Percentiles rank a stretch among this genome's conserved stretches.
These are phyloP conservation scores for Paramecium primaurelia DNA, from an alignment of 73 alveolate species.

Conservation along the genomic window DNA sequence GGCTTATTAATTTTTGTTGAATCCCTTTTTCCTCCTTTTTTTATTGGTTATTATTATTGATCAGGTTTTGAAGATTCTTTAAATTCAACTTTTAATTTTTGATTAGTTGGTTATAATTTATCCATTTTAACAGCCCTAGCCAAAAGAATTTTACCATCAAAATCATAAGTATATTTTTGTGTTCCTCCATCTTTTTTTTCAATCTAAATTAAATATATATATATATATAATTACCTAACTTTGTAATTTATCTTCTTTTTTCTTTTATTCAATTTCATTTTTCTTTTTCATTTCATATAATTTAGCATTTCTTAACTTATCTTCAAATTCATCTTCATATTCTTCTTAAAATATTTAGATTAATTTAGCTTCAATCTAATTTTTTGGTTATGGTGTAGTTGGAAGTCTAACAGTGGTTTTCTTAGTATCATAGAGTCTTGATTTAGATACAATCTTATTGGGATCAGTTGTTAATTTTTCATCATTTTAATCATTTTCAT, in stretches of 20 bases:
- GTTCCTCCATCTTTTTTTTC: slow-evolving; percentile 45
- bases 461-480: not conserved
- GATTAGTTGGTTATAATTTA: slow-evolving; percentile 25
- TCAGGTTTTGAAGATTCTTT: not conserved
- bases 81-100: not conserved
- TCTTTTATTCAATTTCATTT: slow-evolving; percentile 5
- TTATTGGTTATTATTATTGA: not conserved
- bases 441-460: not conserved
- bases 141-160: slow-evolving; percentile 30
- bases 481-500: not conserved
- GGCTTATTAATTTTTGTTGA: not conserved
- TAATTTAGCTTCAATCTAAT: not conserved
- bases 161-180: slow-evolving; percentile 31
- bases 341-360: not conserved
- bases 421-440: not conserved
- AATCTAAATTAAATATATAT: not conserved
- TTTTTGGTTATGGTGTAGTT: not conserved
- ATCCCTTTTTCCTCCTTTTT: not conserved
- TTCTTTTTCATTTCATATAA: slow-evolving; percentile 35
- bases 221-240: not conserved
- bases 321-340: slow-evolving; percentile 36
- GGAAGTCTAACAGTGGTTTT: not conserved
- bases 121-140: slow-evolving; percentile 5
- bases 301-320: slow-evolving; percentile 41
- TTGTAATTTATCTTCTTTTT: slow-evolving; percentile 23